Base-by-base conservation (phyloP, 2,329 filamentous ascomycete genomes). In the Emmonsiellopsis sp. region DNA sequence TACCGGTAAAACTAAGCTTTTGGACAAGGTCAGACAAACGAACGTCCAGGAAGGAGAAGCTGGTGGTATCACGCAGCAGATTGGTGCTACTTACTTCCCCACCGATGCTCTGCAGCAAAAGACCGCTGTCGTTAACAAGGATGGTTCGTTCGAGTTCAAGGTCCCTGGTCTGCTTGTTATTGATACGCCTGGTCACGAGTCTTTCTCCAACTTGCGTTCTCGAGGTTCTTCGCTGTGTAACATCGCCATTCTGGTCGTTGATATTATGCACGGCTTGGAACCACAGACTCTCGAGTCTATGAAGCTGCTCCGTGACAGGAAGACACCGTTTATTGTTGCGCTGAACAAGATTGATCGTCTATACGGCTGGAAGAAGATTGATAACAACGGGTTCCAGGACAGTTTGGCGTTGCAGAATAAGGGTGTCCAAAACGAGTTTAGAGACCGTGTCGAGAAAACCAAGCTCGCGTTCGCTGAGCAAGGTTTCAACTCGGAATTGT, bases 321-420 rank as follows among this genome's bases (percentile, higher is more conserved):
- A 93, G 74, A 98, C 93, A 21, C 93, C 93, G 5, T 98, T 98
- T 76, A 95, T 98, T 62, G 94, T 98, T 42, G 94, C 94, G 1
- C 79, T 98, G 67, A 98, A 98, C 85, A 98, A 98, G 79, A 97
- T 98, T 62, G 93, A 98, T 82, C 90, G 93, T 82, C 84, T 98
- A 13, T 98, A 96, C 69, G 90, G 89, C 68, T 98, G 94, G 93
- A 95, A 95, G 79, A 90, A 92, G 76, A 89, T 96, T 57, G 90
- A 93, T 65, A 95, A 98, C 81, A 98, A 98, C 68, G 93, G 93
- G 55, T 97, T 98, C 81, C 84, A 89, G 65, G 92, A 97, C 70
- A 92, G 86, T 73, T 77, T 98, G 69, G 82, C 83, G 42, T 79
- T 94, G 64, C 93, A 98, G 74, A 94, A 84, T 76, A 93, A 92